Percentiles rank a stretch among this genome's conserved stretches.
Conservation (phyloP, 306 rosid species). For the Medicago arabica region DNA sequence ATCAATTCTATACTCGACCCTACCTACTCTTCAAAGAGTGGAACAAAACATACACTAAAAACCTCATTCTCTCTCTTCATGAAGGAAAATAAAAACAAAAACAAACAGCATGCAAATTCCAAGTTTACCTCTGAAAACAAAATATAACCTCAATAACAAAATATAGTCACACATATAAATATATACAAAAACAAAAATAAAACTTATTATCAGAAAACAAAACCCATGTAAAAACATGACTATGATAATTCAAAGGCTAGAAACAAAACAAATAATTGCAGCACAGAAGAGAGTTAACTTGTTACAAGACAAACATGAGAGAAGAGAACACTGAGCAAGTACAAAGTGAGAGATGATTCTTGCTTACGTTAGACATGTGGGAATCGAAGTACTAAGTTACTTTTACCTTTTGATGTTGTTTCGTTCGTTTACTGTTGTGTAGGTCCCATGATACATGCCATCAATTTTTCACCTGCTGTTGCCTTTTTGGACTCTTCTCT, state of each 20-base stretch:
- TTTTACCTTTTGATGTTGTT: constrained; percentile 10
- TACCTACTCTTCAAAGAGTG: background rate
- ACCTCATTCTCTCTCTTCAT: background rate
- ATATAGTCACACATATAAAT: too few relatives aligned
- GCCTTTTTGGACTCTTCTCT: background rate
- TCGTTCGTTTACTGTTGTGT: constrained; percentile 27
- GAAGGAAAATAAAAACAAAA: background rate
- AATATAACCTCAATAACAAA: too few relatives aligned
- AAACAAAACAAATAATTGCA: constrained; percentile 23
- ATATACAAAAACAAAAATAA: constrained; percentile 5
- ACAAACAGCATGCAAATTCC: constrained; percentile 20
- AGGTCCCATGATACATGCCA: constrained; percentile 29
- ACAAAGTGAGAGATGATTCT: background rate
- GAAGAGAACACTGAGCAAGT: background rate
- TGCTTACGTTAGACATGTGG: constrained; percentile 47
- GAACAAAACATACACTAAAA: background rate
- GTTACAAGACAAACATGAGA: constrained; percentile 31
- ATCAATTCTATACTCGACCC: too few relatives aligned
- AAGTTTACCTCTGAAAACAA: background rate
- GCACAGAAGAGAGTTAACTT: constrained; percentile 48
- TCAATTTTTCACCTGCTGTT: constrained; percentile 21
- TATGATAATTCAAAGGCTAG: constrained; percentile 14
- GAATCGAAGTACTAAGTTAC: constrained; percentile 12
- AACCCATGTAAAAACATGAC: constrained; percentile 17
- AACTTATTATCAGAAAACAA: too few relatives aligned